Percentiles rank a stretch among this genome's conserved stretches.
Conservation (phyloP, 208 protist species). For the Acanthamoeba divionensis region DNA sequence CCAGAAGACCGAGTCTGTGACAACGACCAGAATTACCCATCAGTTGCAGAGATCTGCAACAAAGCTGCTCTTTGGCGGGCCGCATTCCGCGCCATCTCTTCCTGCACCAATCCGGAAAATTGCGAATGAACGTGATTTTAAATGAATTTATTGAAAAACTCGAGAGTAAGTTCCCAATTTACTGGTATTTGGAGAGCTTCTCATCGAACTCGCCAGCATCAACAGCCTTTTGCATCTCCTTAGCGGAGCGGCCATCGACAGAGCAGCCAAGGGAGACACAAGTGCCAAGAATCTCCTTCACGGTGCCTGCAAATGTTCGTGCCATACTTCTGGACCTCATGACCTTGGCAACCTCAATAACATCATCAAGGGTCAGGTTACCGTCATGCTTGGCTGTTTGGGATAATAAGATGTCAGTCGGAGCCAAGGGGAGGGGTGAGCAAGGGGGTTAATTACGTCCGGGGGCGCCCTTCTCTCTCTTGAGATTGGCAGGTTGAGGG, state of each 20-base stretch:
- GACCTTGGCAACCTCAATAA: slow-evolving; percentile 95
- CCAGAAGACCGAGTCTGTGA: too few relatives aligned
- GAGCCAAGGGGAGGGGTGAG: background rate
- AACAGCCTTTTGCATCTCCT: slow-evolving; percentile 92
- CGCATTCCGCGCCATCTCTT: too few relatives aligned
- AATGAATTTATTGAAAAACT: too few relatives aligned
- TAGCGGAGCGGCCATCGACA: slow-evolving; percentile 93
- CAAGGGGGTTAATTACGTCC: background rate
- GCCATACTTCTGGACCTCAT: slow-evolving; percentile 93
- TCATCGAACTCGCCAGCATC: slow-evolving; percentile 89
- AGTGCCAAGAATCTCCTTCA: slow-evolving; percentile 98
- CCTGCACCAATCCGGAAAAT: too few relatives aligned
- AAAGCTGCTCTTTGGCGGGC: too few relatives aligned
- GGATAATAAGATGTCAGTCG: background rate
- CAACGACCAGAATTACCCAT: too few relatives aligned
- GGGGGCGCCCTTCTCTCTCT: slow-evolving; percentile 91
- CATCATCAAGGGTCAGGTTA: slow-evolving; percentile 95
- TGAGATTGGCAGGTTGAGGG: slow-evolving; percentile 98
- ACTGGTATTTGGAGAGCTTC: background rate
- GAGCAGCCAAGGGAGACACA: slow-evolving; percentile 97
- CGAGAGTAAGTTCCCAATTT: background rate
- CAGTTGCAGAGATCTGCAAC: too few relatives aligned
- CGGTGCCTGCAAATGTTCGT: slow-evolving; percentile 90
- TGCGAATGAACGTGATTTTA: too few relatives aligned
- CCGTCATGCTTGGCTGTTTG: slow-evolving; percentile 95